Base-by-base conservation (phyloP, 2,329 filamentous ascomycete species). In the Neurospora sp. region DNA sequence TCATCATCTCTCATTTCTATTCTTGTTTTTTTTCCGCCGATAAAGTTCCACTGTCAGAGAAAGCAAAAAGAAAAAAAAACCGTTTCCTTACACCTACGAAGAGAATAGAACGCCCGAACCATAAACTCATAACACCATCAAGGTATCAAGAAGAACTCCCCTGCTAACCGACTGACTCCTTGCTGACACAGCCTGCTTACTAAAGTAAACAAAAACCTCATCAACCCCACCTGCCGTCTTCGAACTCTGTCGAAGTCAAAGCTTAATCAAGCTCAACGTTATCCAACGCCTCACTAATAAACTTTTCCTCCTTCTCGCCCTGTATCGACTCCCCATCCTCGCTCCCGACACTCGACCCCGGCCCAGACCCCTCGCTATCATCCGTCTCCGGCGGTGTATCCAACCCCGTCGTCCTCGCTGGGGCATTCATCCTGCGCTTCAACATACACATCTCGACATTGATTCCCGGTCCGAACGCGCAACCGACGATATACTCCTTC, bases 381-480 rank as follows among this genome's bases (percentile, higher is more conserved):
- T 85, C 84, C 46, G 83, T 86, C 77, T 86, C 84, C 0, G 84
- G 84, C n/a, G 85, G 84, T 39, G 85, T 86, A 70, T 83, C 82
- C 38, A 86, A 72, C 7, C 82, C 84, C n/a, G 75, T 67, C 23
- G 38, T 33, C 13, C 39, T 76, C 6, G 43, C 13, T 3, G 46
- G 46, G 19, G 19, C 0, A 28, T 52, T 28, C 52, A 81, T 73
- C 68, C 82, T 81, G 58, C 87, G 81, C 79, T 84, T 89, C 74
- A 92, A 78, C 79, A 91, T 83, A 76, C 87, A 89, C 85, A 90
- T 90, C 80, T 92, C 90, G 38, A 91, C 84, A 5, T 86, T 78
- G 73, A 92, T 88, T 0, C 90, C 90, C 0, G 90, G 90, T 0
- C 90, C 90, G 76, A 92, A 92, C 1, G 89, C 90, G 73, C 88